Evolutionary conservation across 2,329 filamentous ascomycete genomes (phyloP), one percentile per base, ranked within the genome.

Genomic region (Verticillium zaregamsianum): DNA sequence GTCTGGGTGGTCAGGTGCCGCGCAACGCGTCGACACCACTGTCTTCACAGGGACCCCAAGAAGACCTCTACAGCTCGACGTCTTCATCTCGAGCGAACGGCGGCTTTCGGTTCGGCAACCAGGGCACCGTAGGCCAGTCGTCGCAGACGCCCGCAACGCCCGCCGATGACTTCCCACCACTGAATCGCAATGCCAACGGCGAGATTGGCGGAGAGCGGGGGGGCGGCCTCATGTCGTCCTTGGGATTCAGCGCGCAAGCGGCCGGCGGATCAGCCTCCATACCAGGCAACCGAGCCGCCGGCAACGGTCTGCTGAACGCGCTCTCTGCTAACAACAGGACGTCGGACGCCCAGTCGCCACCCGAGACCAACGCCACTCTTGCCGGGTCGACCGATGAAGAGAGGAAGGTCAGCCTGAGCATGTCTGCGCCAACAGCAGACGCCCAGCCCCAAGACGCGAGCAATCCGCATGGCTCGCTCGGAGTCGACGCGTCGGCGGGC

Each of bases 271-370:
- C 77, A 63, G 71, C 74, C 52, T 69, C 71, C 49, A 65, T 76
- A 37, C 69, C 77, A 59, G 78, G 78, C 61, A 73, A 74, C 49
- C 77, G 84, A 61, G 71, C 57, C 15, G 63, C 72, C 23, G 85
- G 82, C 14, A 89, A 89, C 68, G 86, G 86, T 9, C 76, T 89
- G 45, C 73, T 89, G 55, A 89, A 86, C 68, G 86, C 86, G 3
- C 73, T 89, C n/a, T 86, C 86, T 54, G 85, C 84, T 5, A 88
- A 82, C 64, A 82, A 75, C 62, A 78, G 85, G 60, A 72, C 79
- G 39, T 74, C 76, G 55, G 82, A 87, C 56, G 73, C 71, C 35
- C 80, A 82, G 61, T 81, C 83, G 39, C 80, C 83, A 58, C 59
- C 73, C 70, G 74, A 74, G 12, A 32, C 57, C 14, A 58, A 58